Percentiles rank a stretch among this genome's conserved stretches.
These are phyloP conservation scores for Mycena vulgaris DNA, from an alignment of 768 basidiomycete genomes.

Conservation along the genomic window DNA sequence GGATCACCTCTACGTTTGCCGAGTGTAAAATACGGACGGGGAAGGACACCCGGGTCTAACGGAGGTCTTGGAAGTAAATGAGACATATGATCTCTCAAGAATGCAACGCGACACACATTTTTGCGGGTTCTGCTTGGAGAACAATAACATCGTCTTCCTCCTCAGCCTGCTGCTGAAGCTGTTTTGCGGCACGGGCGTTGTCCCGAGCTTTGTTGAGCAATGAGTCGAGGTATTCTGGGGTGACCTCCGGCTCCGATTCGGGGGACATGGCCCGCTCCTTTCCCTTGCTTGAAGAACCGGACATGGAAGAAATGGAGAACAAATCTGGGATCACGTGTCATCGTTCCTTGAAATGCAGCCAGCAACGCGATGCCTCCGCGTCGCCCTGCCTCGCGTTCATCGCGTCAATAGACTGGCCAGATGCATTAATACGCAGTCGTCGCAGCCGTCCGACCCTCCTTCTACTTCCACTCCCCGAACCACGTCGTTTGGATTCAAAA, in stretches of 20 bases:
- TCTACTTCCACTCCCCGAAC: conserved; percentile 51
- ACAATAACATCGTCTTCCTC: conserved; percentile 66
- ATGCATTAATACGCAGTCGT: conserved; percentile 20
- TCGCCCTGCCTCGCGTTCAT: conserved; percentile 39
- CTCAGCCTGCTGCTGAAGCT: conserved; percentile 40
- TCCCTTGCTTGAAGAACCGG: conserved; percentile 15
- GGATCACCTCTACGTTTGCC: conserved; percentile 61
- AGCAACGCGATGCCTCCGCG: conserved; percentile 31
- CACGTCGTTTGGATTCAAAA: conserved; percentile 94
- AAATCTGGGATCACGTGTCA: conserved; percentile 12
- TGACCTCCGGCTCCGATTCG: conserved; percentile 61
- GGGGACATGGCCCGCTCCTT: conserved; percentile 59
- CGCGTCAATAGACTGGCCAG: conserved; percentile 42
- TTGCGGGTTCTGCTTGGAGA: conserved; percentile 49
- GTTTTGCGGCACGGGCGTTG: conserved; percentile 59
- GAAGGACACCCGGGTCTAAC: conserved; percentile 77
- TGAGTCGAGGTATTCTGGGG: conserved; percentile 73
- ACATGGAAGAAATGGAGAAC: conserved; percentile 5
- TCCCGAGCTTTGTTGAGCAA: conserved; percentile 74
- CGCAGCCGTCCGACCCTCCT: conserved; percentile 8
- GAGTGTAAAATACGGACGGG: conserved; percentile 75
- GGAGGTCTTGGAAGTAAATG: conserved; percentile 67
- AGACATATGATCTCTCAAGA: not conserved
- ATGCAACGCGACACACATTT: not conserved
- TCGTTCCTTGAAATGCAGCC: conserved; percentile 29